phyloP scores from a whole-genome alignment of 2,329 filamentous ascomycete species.

The Botrytis elliptica region DNA sequence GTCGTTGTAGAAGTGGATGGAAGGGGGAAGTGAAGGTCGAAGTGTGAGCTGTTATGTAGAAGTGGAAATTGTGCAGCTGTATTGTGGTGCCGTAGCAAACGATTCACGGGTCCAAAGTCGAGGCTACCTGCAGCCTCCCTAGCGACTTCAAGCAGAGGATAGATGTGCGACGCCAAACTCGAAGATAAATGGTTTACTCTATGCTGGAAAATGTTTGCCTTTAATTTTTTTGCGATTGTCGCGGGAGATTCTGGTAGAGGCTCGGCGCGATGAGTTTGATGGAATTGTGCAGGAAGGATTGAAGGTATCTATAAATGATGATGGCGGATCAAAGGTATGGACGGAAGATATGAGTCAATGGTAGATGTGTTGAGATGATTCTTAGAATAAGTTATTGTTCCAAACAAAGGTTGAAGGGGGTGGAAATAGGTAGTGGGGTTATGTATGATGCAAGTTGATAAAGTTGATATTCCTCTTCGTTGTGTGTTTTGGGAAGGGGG shows the following conservation, averaged over 20 bases:
- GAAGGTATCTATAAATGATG: constrained; percentile 28
- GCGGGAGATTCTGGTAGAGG: constrained; percentile 29
- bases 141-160: constrained; percentile 27
- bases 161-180: constrained; percentile 23
- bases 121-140: constrained; percentile 39
- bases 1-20: background rate
- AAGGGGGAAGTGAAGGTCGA: background rate
- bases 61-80: constrained; percentile 3
- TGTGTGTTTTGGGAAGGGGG: constrained; percentile 2
- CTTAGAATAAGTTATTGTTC: constrained; percentile 31
- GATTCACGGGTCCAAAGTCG: constrained; percentile 25
- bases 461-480: constrained; percentile 1
- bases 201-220: constrained; percentile 9
- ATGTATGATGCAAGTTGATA: constrained; percentile 13
- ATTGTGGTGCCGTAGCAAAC: constrained; percentile 1
- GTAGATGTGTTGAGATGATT: constrained; percentile 29
- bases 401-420: constrained; percentile 32
- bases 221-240: constrained; percentile 23
- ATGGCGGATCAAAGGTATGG: constrained; percentile 23
- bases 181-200: constrained; percentile 16
- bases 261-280: constrained; percentile 24
- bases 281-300: constrained; percentile 23
- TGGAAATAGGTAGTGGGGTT: constrained; percentile 13
- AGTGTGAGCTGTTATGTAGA: background rate
- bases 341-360: constrained; percentile 30